Evolutionary conservation across 805 yeast species (phyloP).

Genomic region (Candida tallmaniae): DNA sequence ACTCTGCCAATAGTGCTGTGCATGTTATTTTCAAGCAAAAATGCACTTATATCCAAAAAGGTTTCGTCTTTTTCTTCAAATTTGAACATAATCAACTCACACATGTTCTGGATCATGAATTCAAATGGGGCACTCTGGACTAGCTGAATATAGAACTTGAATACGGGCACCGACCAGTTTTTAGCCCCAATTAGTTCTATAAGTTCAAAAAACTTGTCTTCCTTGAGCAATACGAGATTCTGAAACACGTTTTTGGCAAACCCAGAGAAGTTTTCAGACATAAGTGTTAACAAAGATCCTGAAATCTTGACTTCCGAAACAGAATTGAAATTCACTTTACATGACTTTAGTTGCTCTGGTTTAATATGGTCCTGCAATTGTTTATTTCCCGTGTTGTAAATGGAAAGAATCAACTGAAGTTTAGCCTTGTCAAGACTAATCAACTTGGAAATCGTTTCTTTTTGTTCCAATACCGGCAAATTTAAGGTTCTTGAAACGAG

Average conservation of each 20-base stretch:
- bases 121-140: slow-evolving; percentile 33
- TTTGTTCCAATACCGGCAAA: not conserved
- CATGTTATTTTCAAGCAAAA: slow-evolving; percentile 21
- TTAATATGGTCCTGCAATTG: slow-evolving; percentile 2
- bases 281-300: slow-evolving; percentile 13
- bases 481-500: not conserved
- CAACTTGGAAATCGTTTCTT: not conserved
- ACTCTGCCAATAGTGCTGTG: slow-evolving; percentile 19
- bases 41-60: slow-evolving; percentile 17
- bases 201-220: slow-evolving; percentile 21
- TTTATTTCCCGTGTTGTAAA: not conserved
- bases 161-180: slow-evolving; percentile 27
- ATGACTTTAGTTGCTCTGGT: slow-evolving; percentile 6
- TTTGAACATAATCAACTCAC: slow-evolving; percentile 16
- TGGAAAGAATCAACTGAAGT: not conserved
- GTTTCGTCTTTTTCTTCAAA: slow-evolving; percentile 14
- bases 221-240: slow-evolving; percentile 16
- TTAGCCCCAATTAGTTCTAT: slow-evolving; percentile 17
- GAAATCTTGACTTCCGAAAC: slow-evolving; percentile 16
- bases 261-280: slow-evolving; percentile 16
- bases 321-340: slow-evolving; percentile 14
- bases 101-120: slow-evolving; percentile 22
- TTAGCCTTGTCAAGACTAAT: not conserved
- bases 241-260: slow-evolving; percentile 34
- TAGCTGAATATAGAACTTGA: slow-evolving; percentile 28